Base-by-base conservation (phyloP, 108 stramenopile species). In the Nitzschia sp. region DNA sequence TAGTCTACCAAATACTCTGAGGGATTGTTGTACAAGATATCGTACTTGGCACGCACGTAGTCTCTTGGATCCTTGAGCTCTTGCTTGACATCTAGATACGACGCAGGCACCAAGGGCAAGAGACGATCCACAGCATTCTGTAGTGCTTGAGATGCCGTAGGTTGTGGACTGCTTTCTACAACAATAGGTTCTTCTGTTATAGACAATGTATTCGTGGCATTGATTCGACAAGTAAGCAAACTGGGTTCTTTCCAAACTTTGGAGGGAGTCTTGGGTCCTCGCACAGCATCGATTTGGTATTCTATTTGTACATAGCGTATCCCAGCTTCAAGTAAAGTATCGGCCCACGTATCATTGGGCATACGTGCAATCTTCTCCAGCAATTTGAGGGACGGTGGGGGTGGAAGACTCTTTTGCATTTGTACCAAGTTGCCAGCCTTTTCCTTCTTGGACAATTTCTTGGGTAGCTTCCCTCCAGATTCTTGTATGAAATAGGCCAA, bases 251-350 rank as follows among this genome's bases (percentile, higher is more conserved):
- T 34, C 29, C 29, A 34, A 34, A 34, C 29, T 34, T 34, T 34
- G 29, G 29, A 34, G 3, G 29, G 29, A 14, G 38, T 38, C 38
- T 17, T 34, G 10, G 8, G n/a, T 40, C 39, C 19, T 58, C 38
- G 2, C 34, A 21, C 5, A 1, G 22, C 21, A 54, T 21, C 19
- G 9, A 12, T 24, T 0, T 39, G 57, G 40, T 58, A 58, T 12
- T 15, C 10, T 38, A 58, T 58, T 9, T 39, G 38, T 1, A 58
- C n/a, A 40, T 58, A 40, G 11, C 57, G 57, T 40, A 58, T 39
- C 8, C 57, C 57, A 34, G 37, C 26, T 58, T 11, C 21, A 2
- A 40, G 8, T 2, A 58, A 11, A 1, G 2, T 11, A 58, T 58
- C 38, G 2, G 40, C 19, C 57, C 43, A 62, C 44, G 43, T 15